Evolutionary conservation across 257 asterid genomes (phyloP).

Genomic region (Verbena officinalis): DNA sequence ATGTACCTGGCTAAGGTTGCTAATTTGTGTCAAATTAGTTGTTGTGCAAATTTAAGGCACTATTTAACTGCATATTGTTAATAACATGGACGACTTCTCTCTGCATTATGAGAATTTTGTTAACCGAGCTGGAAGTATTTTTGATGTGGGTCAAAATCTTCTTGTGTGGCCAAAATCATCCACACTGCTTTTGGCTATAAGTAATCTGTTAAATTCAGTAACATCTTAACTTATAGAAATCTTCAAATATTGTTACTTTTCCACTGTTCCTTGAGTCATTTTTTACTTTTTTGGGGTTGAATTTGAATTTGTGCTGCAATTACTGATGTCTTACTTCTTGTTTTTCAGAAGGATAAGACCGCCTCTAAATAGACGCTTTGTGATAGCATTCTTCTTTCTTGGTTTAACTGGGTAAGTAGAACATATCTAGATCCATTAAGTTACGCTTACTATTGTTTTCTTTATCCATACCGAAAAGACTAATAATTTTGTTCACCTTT

Average conservation of each 20-base stretch:
- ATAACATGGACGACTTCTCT: background rate
- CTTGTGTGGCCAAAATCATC: constrained; percentile 9
- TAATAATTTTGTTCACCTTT: constrained; percentile 28
- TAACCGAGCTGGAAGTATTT: background rate
- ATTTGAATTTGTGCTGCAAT: background rate
- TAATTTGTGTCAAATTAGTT: constrained; percentile 5
- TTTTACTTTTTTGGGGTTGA: background rate
- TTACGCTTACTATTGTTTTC: background rate
- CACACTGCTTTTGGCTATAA: constrained; percentile 3
- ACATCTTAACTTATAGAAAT: constrained; percentile 5
- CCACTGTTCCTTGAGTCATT: constrained; percentile 8
- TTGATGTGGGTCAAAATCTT: constrained; percentile 11
- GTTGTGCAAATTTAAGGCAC: background rate
- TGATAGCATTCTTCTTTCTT: constrained; percentile 82
- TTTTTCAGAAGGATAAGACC: constrained; percentile 71
- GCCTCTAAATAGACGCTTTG: constrained; percentile 64
- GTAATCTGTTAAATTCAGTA: background rate
- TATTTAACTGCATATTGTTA: background rate
- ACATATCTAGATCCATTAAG: constrained; percentile 16
- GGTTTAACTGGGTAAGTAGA: constrained; percentile 89
- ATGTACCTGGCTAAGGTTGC: background rate
- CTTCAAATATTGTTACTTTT: background rate
- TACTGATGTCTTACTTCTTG: constrained; percentile 14
- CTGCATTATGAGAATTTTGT: background rate
- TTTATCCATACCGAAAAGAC: constrained; percentile 17